Evolutionary conservation across 78 protist genomes (phyloP), one percentile per base, ranked within the genome.

Genomic region (Ministeria vibrans): DNA sequence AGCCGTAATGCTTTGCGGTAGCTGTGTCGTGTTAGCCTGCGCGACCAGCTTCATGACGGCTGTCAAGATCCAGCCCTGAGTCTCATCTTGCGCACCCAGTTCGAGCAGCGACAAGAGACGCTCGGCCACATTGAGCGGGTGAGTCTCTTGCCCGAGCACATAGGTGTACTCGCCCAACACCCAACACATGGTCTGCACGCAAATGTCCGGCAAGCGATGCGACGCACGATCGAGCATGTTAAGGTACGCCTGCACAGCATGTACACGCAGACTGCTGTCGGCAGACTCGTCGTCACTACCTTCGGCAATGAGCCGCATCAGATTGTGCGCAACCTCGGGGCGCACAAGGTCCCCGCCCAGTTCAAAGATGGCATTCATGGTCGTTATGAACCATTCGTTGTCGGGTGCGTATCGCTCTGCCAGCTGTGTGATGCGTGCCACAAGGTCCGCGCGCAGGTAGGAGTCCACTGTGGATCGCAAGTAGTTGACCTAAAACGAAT

Each of bases 91-190:
- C n/a, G n/a, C n/a, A n/a, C n/a, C n/a, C n/a, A n/a, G n/a, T n/a
- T n/a, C n/a, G n/a, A n/a, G n/a, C n/a, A n/a, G n/a, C n/a, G n/a
- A n/a, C n/a, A n/a, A n/a, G n/a, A n/a, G n/a, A n/a, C n/a, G n/a
- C n/a, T n/a, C n/a, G n/a, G n/a, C n/a, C n/a, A n/a, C n/a, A n/a
- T n/a, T n/a, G n/a, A n/a, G n/a, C n/a, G n/a, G n/a, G n/a, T n/a
- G n/a, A n/a, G n/a, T n/a, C n/a, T n/a, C n/a, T n/a, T n/a, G n/a
- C n/a, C n/a, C n/a, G 55, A 71, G 25, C 6, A 79, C 20, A 80
- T 85, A 91, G 25, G 85, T 81, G 49, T 91, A 91, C 88, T 91
- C 94, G 49, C 94, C 94, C 20, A 91, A 36, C 34, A 82, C 78
- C 94, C 94, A 88, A 34, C 81, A 0, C 39, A 75, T 75, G 77